These are phyloP conservation scores for Trichothecium roseum DNA, from an alignment of 2,329 filamentous ascomycete species.

Conservation along the genomic window DNA sequence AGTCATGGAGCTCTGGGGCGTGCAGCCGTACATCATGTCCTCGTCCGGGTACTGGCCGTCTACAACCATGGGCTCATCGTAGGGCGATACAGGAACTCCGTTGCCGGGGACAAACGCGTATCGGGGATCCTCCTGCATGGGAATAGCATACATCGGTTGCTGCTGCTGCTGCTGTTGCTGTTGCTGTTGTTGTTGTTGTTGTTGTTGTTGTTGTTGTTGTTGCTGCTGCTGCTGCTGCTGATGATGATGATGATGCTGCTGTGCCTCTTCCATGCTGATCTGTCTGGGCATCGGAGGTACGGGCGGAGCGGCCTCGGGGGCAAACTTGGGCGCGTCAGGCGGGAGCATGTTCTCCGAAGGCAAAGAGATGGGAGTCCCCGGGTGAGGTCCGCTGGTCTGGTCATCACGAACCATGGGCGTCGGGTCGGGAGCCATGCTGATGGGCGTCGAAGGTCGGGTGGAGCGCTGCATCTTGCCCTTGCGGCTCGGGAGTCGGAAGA, in stretches of 20 bases:
- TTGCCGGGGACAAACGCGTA: slow-evolving; percentile 3
- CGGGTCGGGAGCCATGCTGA: slow-evolving; percentile 9
- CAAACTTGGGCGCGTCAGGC: slow-evolving; percentile 27
- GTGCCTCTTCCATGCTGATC: slow-evolving; percentile 19
- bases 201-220: slow-evolving; percentile 8
- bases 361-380: slow-evolving; percentile 29
- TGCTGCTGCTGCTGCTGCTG: too few relatives aligned
- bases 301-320: slow-evolving; percentile 18
- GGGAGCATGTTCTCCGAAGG: slow-evolving; percentile 26
- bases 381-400: slow-evolving; percentile 22
- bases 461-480: slow-evolving; percentile 25
- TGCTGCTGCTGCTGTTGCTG: slow-evolving; percentile 12
- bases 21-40: slow-evolving; percentile 3
- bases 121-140: slow-evolving; percentile 3
- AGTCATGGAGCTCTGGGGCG: slow-evolving; percentile 8
- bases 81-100: slow-evolving; percentile 3
- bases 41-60: not conserved
- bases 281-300: slow-evolving; percentile 19
- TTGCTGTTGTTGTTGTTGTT: slow-evolving; percentile 12
- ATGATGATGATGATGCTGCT: slow-evolving; percentile 13
- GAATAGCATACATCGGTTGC: slow-evolving; percentile 3
- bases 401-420: slow-evolving; percentile 22
- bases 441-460: slow-evolving; percentile 24
- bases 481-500: slow-evolving; percentile 20
- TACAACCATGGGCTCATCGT: slow-evolving; percentile 2